Conservation (phyloP, 1,139 yeast genomes). For the Blastobotrys ciferrii region DNA sequence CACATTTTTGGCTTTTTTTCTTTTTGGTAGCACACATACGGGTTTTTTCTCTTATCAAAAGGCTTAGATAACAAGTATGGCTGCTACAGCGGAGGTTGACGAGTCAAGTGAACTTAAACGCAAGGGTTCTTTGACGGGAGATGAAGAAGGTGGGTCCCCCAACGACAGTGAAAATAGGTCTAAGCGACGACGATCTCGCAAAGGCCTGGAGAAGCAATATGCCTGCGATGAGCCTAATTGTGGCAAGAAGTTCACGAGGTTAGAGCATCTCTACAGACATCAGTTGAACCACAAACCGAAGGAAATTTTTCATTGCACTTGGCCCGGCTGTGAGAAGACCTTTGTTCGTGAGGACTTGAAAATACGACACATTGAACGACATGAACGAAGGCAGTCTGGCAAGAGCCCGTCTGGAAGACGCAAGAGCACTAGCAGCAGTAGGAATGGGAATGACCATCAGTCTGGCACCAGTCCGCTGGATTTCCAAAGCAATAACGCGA, state of each 20-base stretch:
- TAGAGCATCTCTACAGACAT: slow-evolving; percentile 44
- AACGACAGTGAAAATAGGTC: background rate
- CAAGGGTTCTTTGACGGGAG: background rate
- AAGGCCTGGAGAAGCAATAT: slow-evolving; percentile 36
- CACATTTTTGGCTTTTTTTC: background rate
- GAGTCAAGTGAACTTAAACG: background rate
- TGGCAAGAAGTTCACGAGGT: slow-evolving; percentile 59
- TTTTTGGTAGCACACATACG: too few relatives aligned
- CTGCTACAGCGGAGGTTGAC: background rate
- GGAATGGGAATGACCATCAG: slow-evolving; percentile 2
- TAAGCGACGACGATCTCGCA: slow-evolving; percentile 24
- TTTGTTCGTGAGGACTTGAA: slow-evolving; percentile 59
- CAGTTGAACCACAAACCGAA: slow-evolving; percentile 41
- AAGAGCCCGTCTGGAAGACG: slow-evolving; percentile 1
- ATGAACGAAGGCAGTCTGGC: slow-evolving; percentile 27
- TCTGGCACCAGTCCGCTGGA: background rate
- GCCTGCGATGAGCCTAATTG: slow-evolving; percentile 54
- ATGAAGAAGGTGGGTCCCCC: background rate
- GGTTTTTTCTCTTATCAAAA: too few relatives aligned
- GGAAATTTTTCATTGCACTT: slow-evolving; percentile 48
- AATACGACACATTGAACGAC: slow-evolving; percentile 53
- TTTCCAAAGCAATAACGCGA: background rate
- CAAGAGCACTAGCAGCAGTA: background rate
- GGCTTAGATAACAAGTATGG: too few relatives aligned
- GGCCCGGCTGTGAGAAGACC: slow-evolving; percentile 51